phyloP scores from a whole-genome alignment of 2,329 filamentous ascomycete species.

The Ustulina deusta region DNA sequence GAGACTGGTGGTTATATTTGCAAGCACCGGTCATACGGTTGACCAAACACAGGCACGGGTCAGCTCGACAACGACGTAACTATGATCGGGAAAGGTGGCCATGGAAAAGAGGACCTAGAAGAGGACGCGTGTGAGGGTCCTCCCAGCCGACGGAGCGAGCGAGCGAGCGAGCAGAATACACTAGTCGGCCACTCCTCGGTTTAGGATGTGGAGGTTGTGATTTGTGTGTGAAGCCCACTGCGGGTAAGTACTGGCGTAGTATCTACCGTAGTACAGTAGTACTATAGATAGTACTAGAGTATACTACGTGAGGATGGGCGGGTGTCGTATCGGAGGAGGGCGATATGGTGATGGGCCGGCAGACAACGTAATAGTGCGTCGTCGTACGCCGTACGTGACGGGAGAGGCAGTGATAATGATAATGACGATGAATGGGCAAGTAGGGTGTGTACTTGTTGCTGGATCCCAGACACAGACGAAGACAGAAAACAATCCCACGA shows the following conservation, averaged over 20 bases:
- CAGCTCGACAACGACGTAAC: slow-evolving; percentile 49
- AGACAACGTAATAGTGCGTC: slow-evolving; percentile 31
- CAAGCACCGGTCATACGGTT: slow-evolving; percentile 51
- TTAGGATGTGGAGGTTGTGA: slow-evolving; percentile 33
- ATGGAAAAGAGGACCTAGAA: slow-evolving; percentile 53
- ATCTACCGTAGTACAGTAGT: slow-evolving; percentile 9
- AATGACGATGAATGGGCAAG: slow-evolving; percentile 10
- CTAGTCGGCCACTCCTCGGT: slow-evolving; percentile 27
- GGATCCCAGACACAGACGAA: slow-evolving; percentile 30
- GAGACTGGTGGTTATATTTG: slow-evolving; percentile 54
- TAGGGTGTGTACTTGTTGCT: slow-evolving; percentile 25
- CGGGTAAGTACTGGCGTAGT: slow-evolving; percentile 19
- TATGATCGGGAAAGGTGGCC: slow-evolving; percentile 52
- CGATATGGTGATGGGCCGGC: slow-evolving; percentile 21
- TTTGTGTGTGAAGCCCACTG: slow-evolving; percentile 36
- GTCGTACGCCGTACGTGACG: slow-evolving; percentile 33
- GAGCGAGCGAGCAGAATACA: slow-evolving; percentile 18
- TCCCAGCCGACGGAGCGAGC: slow-evolving; percentile 29
- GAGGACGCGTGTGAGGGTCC: slow-evolving; percentile 44
- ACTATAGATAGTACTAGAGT: slow-evolving; percentile 10
- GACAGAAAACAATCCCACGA: slow-evolving; percentile 32
- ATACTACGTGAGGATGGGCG: background rate
- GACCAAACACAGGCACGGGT: slow-evolving; percentile 51
- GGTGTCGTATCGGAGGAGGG: background rate
- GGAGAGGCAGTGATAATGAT: slow-evolving; percentile 1